A percentile compares a stretch with the other conserved stretches of the same genome.
These are phyloP conservation scores for Flammula alnicola DNA, from an alignment of 1,284 basidiomycete species.

Conservation along the genomic window DNA sequence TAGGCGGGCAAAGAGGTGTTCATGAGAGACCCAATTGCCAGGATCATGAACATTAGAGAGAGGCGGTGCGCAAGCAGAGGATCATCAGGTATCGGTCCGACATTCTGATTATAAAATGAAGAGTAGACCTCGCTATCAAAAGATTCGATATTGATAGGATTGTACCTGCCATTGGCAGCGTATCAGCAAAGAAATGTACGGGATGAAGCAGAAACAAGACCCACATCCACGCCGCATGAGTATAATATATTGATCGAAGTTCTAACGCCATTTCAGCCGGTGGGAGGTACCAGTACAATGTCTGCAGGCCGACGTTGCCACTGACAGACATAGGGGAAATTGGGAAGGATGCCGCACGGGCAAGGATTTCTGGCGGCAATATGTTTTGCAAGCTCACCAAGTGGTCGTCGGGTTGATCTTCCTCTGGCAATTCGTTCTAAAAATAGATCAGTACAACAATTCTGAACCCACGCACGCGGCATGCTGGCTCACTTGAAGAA, in stretches of 20 bases:
- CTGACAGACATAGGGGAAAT: conserved; percentile 53
- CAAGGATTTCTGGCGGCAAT: conserved; percentile 64
- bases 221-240: conserved; percentile 79
- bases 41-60: conserved; percentile 74
- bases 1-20: conserved; percentile 66
- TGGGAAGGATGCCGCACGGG: conserved; percentile 67
- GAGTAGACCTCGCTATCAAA: conserved; percentile 69
- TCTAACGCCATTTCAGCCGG: conserved; percentile 58
- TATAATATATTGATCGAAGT: conserved; percentile 67
- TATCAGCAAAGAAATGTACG: conserved; percentile 19
- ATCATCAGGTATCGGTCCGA: conserved; percentile 54
- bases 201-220: conserved; percentile 30
- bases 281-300: conserved; percentile 73
- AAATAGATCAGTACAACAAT: conserved; percentile 11
- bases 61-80: conserved; percentile 67
- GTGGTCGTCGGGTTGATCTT: conserved; percentile 60
- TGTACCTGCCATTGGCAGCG: conserved; percentile 56
- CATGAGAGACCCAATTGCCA: conserved; percentile 76
- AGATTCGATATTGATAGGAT: conserved; percentile 66
- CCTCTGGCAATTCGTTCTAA: conserved; percentile 64
- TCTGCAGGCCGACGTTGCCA: conserved; percentile 54
- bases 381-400: conserved; percentile 54
- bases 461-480: not conserved
- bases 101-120: conserved; percentile 61
- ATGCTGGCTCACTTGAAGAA: conserved; percentile 57